Percentiles rank a stretch among this genome's conserved stretches.
phyloP scores from a whole-genome alignment of 345 rosid genomes.

The Lepidium aucheri region DNA sequence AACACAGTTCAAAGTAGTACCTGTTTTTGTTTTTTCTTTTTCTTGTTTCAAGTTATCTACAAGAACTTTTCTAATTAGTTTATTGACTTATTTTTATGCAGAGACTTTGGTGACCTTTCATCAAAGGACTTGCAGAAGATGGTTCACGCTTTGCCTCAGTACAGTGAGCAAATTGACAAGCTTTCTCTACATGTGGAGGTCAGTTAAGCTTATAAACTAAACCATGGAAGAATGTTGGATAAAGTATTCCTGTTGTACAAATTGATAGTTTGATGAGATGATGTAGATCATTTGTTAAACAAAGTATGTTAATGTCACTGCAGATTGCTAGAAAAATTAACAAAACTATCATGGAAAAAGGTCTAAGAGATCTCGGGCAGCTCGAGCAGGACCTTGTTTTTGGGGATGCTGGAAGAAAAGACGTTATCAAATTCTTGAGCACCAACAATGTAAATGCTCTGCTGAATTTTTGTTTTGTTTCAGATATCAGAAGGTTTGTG shows the following conservation, averaged over 20 bases:
- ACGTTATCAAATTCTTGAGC: constrained; percentile 72
- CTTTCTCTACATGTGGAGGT: constrained; percentile 99
- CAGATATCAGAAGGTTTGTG: background rate
- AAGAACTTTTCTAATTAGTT: background rate
- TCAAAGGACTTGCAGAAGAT: constrained; percentile 88
- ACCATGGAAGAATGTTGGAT: background rate
- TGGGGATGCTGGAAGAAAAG: constrained; percentile 97
- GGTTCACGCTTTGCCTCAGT: constrained; percentile 98
- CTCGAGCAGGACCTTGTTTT: constrained; percentile 95
- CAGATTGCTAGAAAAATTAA: constrained; percentile 92
- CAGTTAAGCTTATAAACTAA: constrained; percentile 16
- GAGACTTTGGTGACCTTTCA: constrained; percentile 78
- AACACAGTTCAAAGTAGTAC: constrained; percentile 74
- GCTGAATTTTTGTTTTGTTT: background rate
- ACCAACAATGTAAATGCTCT: constrained; percentile 46
- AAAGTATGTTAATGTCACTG: constrained; percentile 22
- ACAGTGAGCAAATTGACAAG: constrained; percentile 97
- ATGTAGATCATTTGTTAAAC: background rate
- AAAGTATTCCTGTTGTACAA: background rate
- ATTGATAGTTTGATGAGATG: background rate
- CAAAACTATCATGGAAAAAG: constrained; percentile 65
- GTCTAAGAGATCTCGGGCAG: constrained; percentile 82
- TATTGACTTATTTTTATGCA: constrained; percentile 24
- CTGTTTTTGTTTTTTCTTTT: background rate
- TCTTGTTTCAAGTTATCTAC: constrained; percentile 2